Conservation (phyloP, 2,329 filamentous ascomycete genomes). For the Fusarium tjaetaba region DNA sequence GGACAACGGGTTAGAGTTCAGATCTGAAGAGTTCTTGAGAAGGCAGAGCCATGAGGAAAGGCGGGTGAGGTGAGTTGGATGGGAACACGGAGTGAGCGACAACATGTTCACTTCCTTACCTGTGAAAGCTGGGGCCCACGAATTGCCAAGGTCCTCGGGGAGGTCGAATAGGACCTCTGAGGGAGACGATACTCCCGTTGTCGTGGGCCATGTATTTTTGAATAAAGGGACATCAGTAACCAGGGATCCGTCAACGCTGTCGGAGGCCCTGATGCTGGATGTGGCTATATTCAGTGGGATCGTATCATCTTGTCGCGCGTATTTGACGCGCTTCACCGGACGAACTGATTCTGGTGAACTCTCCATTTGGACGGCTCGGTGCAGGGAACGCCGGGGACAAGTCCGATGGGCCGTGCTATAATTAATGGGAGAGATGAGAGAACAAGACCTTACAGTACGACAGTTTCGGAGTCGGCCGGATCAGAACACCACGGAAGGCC, state of each 20-base stretch:
- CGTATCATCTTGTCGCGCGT: conserved; percentile 31
- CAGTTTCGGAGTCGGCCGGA: conserved; percentile 39
- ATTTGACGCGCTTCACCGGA: conserved; percentile 45
- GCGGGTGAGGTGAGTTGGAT: not conserved
- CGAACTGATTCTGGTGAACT: conserved; percentile 39
- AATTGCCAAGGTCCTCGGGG: conserved; percentile 27
- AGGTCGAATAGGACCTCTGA: conserved; percentile 35
- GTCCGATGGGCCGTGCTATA: conserved; percentile 32
- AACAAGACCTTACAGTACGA: conserved; percentile 31
- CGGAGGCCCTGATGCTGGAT: conserved; percentile 16
- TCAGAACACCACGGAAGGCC: conserved; percentile 26
- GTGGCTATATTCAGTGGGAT: conserved; percentile 27
- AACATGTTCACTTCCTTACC: conserved; percentile 38
- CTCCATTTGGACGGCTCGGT: conserved; percentile 38
- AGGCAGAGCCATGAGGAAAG: not conserved
- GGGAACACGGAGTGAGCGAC: conserved; percentile 6
- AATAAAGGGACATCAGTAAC: conserved; percentile 29
- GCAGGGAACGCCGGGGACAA: conserved; percentile 20
- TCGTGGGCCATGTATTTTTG: conserved; percentile 32
- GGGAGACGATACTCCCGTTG: conserved; percentile 32
- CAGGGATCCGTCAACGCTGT: conserved; percentile 20
- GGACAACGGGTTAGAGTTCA: conserved; percentile 7
- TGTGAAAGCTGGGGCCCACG: conserved; percentile 34
- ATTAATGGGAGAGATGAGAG: conserved; percentile 35
- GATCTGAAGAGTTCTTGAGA: not conserved